A percentile compares a stretch with the other conserved stretches of the same genome.
Evolutionary conservation across 441 rosid genomes (phyloP).

Genomic region (Populus hybrid): DNA sequence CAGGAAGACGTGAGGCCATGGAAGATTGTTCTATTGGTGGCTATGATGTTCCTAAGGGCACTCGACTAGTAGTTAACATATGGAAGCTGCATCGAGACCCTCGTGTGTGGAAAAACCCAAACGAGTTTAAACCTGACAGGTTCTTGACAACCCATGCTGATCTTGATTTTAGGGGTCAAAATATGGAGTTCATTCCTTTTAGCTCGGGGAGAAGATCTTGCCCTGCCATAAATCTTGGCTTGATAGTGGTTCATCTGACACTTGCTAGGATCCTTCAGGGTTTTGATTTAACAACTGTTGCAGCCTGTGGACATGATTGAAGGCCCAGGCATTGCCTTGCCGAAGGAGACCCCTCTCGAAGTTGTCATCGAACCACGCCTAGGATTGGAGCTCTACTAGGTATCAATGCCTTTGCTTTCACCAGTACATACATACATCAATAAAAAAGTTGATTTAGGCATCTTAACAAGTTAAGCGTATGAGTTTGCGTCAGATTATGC

Average conservation of each 20-base stretch:
- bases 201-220: slow-evolving; percentile 32
- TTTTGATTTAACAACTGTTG: slow-evolving; percentile 19
- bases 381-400: too few relatives aligned
- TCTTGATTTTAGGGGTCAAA: slow-evolving; percentile 24
- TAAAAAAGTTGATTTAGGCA: too few relatives aligned
- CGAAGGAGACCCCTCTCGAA: background rate
- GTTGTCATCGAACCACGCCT: slow-evolving; percentile 1
- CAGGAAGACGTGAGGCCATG: slow-evolving; percentile 2
- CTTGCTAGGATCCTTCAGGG: slow-evolving; percentile 33
- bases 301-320: background rate
- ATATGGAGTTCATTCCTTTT: slow-evolving; percentile 28
- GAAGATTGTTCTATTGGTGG: background rate
- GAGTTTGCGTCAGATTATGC: too few relatives aligned
- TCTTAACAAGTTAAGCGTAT: too few relatives aligned
- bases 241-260: slow-evolving; percentile 24
- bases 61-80: background rate
- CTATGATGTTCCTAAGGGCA: slow-evolving; percentile 1
- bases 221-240: slow-evolving; percentile 20
- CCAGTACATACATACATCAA: too few relatives aligned
- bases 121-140: background rate
- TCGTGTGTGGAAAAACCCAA: background rate
- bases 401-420: too few relatives aligned
- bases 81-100: background rate
- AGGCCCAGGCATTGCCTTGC: background rate
- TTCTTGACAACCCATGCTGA: background rate